These are phyloP conservation scores for Celoporthe dispersa DNA, from an alignment of 2,329 filamentous ascomycete species.

Conservation along the genomic window DNA sequence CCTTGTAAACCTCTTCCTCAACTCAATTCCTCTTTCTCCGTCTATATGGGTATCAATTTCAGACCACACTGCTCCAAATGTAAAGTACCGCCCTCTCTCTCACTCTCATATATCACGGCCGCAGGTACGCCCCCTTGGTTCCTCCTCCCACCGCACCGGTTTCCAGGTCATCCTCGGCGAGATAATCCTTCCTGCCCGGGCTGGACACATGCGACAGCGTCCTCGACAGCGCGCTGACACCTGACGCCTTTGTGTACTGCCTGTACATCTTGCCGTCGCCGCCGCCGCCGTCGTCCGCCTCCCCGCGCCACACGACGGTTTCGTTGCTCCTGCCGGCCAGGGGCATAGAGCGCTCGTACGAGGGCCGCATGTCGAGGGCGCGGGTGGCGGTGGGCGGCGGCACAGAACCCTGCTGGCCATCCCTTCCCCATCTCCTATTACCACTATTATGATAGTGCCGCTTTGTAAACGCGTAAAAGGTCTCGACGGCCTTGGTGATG, in stretches of 20 bases:
- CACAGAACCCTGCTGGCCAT: neutral
- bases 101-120: neutral
- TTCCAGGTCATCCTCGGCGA: conserved; percentile 21
- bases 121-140: neutral
- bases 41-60: neutral
- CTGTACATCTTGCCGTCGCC: conserved; percentile 23
- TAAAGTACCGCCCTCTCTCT: neutral
- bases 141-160: conserved; percentile 7
- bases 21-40: neutral
- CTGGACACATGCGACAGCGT: conserved; percentile 24
- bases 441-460: neutral
- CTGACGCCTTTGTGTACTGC: conserved; percentile 26
- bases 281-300: conserved; percentile 17
- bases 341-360: conserved; percentile 11
- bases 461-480: conserved; percentile 26
- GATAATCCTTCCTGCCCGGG: conserved; percentile 1
- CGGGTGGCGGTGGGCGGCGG: neutral
- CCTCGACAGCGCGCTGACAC: conserved; percentile 26
- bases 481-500: conserved; percentile 35
- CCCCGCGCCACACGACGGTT: conserved; percentile 23
- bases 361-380: neutral
- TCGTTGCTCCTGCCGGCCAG: conserved; percentile 19
- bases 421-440: neutral
- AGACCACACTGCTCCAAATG: neutral
- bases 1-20: neutral